Base-by-base conservation (phyloP, 192 early-diverging fungal genomes). In the Coemansia sp. region DNA sequence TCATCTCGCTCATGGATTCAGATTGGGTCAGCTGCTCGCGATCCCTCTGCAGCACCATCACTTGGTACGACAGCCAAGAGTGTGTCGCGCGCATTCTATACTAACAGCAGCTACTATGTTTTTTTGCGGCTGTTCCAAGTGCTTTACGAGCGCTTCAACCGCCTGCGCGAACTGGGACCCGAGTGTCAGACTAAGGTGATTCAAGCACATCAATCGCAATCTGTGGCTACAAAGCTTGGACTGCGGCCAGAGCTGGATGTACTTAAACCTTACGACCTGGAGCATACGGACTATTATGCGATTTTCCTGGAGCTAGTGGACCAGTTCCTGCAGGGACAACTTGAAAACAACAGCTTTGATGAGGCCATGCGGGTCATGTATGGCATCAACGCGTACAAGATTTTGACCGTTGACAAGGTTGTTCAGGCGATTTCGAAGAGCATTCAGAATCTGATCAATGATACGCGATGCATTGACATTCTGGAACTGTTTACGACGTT, bases 331-430 rank as follows among this genome's bases (percentile, higher is more conserved):
- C 88, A 88, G 36, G 88, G 88, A 32, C 91, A 96, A 54, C 74
- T 95, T 61, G 95, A 97, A 27, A 70, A 85, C 22, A 81, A 79
- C 32, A 81, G 84, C 60, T 99, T 92, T 85, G 97, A 99, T 66
- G 96, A 99, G 59, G 84, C 84, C 31, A 78, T 88, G 39, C 90
- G 97, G 0, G 86, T 88, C 31, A 78, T 99, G 75, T 98, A 93
- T 78, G 88, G 90, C 19, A 96, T 92, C 51, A 88, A 93, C 46
- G 97, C 93, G 0, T 96, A 96, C 68, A 70, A 90, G 50, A 84
- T 94, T 23, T 91, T 96, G 60, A 95, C 94, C 0, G 79, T 98
- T 8, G 96, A 98, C 76, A 95, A 94, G 70, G 84, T 96, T 29
- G 85, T 92, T 23, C 88, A 89, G 67, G 80, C 85, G 7, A 76